Percentiles rank a stretch among this genome's conserved stretches.
Evolutionary conservation across 2,329 filamentous ascomycete genomes (phyloP).

Genomic region (Trichophyton rubrum): DNA sequence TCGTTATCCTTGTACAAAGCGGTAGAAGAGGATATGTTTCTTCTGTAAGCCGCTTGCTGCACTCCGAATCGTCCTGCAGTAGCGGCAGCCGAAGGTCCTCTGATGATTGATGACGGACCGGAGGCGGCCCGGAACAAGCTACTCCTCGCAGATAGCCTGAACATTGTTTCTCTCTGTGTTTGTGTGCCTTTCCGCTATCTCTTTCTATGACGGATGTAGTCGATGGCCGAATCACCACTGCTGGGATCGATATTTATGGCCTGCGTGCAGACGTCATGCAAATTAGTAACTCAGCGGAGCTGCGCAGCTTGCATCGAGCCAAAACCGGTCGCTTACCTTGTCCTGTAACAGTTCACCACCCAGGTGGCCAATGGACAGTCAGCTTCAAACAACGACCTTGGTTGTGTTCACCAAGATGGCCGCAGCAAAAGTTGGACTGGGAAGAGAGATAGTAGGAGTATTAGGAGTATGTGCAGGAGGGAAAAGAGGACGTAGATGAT

Average conservation of each 20-base stretch:
- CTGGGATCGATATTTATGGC: background rate
- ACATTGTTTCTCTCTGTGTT: background rate
- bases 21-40: conserved; percentile 22
- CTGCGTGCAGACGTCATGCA: background rate
- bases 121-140: background rate
- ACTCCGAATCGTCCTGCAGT: background rate
- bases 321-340: background rate
- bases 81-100: background rate
- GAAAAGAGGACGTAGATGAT: background rate
- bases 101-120: background rate
- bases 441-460: background rate
- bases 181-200: background rate
- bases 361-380: background rate
- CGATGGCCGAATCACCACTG: background rate
- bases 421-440: background rate
- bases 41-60: conserved; percentile 11
- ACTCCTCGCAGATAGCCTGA: background rate
- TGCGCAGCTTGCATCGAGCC: background rate
- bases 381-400: background rate
- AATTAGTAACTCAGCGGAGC: conserved; percentile 2
- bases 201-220: background rate
- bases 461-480: background rate
- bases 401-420: background rate
- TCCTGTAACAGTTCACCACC: background rate
- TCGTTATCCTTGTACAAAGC: conserved; percentile 18